A percentile compares a stretch with the other conserved stretches of the same genome.
phyloP scores from a whole-genome alignment of 345 rosid genomes.

The Garcia nutans region DNA sequence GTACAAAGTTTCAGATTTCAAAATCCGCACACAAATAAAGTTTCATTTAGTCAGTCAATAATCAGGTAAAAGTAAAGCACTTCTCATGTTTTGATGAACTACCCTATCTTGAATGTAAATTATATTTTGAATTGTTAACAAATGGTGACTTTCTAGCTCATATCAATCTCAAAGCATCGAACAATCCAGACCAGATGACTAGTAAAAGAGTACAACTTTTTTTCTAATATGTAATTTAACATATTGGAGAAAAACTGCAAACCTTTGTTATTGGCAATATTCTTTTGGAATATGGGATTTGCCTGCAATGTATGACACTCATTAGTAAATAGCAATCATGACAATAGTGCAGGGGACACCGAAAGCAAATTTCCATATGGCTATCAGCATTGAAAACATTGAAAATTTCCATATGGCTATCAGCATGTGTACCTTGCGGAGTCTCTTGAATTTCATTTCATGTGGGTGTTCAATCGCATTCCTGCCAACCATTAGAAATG shows the following conservation, averaged over 20 bases:
- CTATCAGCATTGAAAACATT: background rate
- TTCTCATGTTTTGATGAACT: background rate
- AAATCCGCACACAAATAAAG: background rate
- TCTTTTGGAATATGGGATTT: constrained; percentile 66
- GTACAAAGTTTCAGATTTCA: background rate
- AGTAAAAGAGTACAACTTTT: background rate
- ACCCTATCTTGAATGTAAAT: background rate
- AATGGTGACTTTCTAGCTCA: background rate
- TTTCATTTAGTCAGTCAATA: background rate
- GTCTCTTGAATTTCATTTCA: constrained; percentile 66
- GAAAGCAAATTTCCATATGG: background rate
- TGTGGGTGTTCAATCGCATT: constrained; percentile 78
- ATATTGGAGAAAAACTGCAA: constrained; percentile 8
- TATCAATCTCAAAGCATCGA: background rate
- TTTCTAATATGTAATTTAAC: background rate
- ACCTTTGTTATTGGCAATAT: constrained; percentile 64
- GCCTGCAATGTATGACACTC: constrained; percentile 49
- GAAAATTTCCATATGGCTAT: background rate
- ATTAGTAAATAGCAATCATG: background rate
- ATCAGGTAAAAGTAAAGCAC: background rate
- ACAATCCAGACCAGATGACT: background rate
- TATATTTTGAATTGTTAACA: background rate
- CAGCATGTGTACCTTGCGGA: constrained; percentile 59
- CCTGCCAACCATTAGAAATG: constrained; percentile 37
- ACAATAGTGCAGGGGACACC: background rate